Conservation (phyloP, 192 early-diverging fungal species). For the Coemansia sp. region DNA sequence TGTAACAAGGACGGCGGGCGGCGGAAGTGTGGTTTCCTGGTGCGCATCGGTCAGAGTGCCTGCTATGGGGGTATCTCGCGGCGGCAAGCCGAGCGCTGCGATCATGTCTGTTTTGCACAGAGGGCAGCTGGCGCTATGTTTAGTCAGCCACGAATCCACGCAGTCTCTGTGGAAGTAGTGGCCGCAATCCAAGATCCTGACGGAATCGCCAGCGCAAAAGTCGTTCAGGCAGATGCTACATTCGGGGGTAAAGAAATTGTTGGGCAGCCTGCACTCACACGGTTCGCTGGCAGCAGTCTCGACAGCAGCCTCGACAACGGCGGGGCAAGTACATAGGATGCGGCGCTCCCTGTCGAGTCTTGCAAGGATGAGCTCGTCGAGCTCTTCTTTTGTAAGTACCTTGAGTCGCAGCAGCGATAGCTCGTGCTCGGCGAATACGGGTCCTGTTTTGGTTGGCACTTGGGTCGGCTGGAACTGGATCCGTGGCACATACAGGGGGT, state of each 20-base stretch:
- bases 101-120: constrained; percentile 30
- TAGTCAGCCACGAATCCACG: constrained; percentile 54
- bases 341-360: constrained; percentile 3
- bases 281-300: background rate
- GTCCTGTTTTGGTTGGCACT: background rate
- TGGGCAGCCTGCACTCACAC: background rate
- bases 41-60: background rate
- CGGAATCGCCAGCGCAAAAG: constrained; percentile 6
- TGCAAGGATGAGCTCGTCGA: background rate
- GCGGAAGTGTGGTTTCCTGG: background rate
- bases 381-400: constrained; percentile 9
- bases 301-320: background rate
- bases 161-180: constrained; percentile 64
- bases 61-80: background rate
- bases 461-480: constrained; percentile 12
- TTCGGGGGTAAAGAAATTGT: constrained; percentile 19
- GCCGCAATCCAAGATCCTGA: constrained; percentile 36
- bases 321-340: background rate
- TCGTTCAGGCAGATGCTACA: constrained; percentile 20
- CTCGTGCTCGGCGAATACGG: constrained; percentile 14
- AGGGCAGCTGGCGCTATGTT: constrained; percentile 20
- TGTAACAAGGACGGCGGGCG: background rate
- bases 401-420: constrained; percentile 9
- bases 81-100: constrained; percentile 11
- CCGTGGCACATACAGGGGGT: constrained; percentile 1